Evolutionary conservation across 192 early-diverging fungal genomes (phyloP), one percentile per base, ranked within the genome.

Genomic region (Coemansia brasiliensis): DNA sequence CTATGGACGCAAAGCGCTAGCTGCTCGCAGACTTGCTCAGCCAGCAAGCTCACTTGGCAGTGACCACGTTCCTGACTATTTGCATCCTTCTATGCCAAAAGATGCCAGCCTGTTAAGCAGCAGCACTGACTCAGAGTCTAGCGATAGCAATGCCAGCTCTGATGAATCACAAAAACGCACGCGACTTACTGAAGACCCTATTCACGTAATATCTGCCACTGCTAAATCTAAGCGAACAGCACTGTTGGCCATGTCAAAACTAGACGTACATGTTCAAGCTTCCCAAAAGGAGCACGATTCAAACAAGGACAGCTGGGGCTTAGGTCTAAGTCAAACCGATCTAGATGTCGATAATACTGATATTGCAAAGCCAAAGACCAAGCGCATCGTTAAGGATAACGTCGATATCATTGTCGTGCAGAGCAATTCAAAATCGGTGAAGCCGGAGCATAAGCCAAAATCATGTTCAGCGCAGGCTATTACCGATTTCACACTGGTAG

Each of bases 1-100:
- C 37, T 79, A 79, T 16, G 75, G 75, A 17, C 75, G 75, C 53
- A 71, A 64, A 39, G 69, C 75, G 25, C 52, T 67, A 41, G 65
- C 61, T 24, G 69, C 75, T 8, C 75, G 75, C 15, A 52, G 75
- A 55, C 54, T 66, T n/a, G 68, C 53, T n/a, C 42, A 35, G 32
- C 48, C 69, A 12, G 49, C 11, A 25, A 24, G 32, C 7, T 26
- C 42, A 17, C 21, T 46, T 22, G 45, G 29, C 13, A 45, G 43
- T 27, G 43, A 45, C 13, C 39, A 37, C 3, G 20, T 18, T 10
- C 29, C 26, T 6, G 41, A 16, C 24, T 13, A 44, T 35, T 35
- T 42, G 7, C 26, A 45, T 27, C 35, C 43, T n/a, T 57, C 24
- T 32, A 39, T 35, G 10, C 2, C 51, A n/a, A 18, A 2, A 13